phyloP scores from a whole-genome alignment of 1,284 basidiomycete species.

The Phenoliferia sp. region DNA sequence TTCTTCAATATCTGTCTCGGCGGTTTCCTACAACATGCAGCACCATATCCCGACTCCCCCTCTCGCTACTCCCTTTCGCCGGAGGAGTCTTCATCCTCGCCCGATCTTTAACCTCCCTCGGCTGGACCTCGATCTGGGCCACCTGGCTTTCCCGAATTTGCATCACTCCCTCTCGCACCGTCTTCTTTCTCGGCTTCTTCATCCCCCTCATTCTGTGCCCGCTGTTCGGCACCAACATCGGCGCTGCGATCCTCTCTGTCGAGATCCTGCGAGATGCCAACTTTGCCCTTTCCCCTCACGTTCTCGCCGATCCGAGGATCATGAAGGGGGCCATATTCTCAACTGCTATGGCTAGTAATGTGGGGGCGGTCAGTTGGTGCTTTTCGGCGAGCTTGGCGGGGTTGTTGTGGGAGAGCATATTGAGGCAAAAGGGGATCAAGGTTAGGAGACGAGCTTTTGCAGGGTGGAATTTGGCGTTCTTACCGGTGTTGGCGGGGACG shows the following conservation, averaged over 20 bases:
- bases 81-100: constrained; percentile 95
- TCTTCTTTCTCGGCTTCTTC: constrained; percentile 42
- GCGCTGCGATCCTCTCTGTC: constrained; percentile 84
- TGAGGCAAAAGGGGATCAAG: constrained; percentile 68
- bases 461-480: constrained; percentile 58
- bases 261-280: constrained; percentile 50
- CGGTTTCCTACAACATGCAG: constrained; percentile 71
- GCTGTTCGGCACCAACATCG: constrained; percentile 85
- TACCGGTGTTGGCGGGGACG: constrained; percentile 37
- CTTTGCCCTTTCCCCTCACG: constrained; percentile 26
- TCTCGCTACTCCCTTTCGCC: constrained; percentile 82
- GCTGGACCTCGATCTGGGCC: constrained; percentile 88
- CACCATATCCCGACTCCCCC: constrained; percentile 66
- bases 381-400: constrained; percentile 88
- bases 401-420: constrained; percentile 75
- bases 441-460: constrained; percentile 68
- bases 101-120: constrained; percentile 71
- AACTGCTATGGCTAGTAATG: constrained; percentile 78
- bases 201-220: constrained; percentile 25
- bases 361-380: constrained; percentile 86
- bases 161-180: constrained; percentile 52
- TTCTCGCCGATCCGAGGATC: constrained; percentile 39
- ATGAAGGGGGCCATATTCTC: constrained; percentile 49
- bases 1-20: constrained; percentile 28
- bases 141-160: constrained; percentile 56